phyloP scores from a whole-genome alignment of 2,329 filamentous ascomycete genomes.

The Talaromyces rugulosus region DNA sequence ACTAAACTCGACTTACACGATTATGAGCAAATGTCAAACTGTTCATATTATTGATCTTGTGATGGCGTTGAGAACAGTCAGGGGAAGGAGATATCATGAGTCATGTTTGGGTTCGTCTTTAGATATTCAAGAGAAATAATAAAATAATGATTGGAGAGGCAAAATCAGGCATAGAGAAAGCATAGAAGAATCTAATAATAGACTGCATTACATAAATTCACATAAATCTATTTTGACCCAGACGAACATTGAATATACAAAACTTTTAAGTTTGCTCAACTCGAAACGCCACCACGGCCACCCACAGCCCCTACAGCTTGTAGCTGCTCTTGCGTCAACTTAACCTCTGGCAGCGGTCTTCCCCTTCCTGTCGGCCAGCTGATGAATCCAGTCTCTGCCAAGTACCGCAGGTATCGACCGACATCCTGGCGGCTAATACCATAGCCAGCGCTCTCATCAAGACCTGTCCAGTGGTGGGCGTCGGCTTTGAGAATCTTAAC shows the following conservation, averaged over 20 bases:
- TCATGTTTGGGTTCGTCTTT: not conserved
- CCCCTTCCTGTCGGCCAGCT: slow-evolving; percentile 12
- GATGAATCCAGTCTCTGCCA: slow-evolving; percentile 63
- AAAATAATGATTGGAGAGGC: not conserved
- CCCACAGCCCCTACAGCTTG: slow-evolving; percentile 13
- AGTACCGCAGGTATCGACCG: slow-evolving; percentile 60
- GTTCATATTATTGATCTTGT: not conserved
- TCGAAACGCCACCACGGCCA: slow-evolving; percentile 10
- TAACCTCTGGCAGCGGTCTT: slow-evolving; percentile 9
- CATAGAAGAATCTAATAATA: not conserved
- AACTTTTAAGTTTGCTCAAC: not conserved
- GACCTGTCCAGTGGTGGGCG: slow-evolving; percentile 49
- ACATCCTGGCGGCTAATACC: slow-evolving; percentile 59
- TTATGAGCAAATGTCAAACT: too few relatives aligned
- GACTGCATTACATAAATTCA: not conserved
- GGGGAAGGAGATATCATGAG: not conserved
- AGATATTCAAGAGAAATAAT: not conserved
- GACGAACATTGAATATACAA: not conserved
- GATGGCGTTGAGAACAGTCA: not conserved
- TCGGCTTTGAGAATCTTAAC: slow-evolving; percentile 61
- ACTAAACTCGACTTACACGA: too few relatives aligned
- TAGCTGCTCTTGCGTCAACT: slow-evolving; percentile 10
- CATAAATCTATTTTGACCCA: not conserved
- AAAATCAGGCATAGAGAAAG: not conserved
- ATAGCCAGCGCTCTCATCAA: slow-evolving; percentile 53